These are phyloP conservation scores for Kluyveromyces aestuarii DNA, from an alignment of 805 yeast species.

Conservation along the genomic window DNA sequence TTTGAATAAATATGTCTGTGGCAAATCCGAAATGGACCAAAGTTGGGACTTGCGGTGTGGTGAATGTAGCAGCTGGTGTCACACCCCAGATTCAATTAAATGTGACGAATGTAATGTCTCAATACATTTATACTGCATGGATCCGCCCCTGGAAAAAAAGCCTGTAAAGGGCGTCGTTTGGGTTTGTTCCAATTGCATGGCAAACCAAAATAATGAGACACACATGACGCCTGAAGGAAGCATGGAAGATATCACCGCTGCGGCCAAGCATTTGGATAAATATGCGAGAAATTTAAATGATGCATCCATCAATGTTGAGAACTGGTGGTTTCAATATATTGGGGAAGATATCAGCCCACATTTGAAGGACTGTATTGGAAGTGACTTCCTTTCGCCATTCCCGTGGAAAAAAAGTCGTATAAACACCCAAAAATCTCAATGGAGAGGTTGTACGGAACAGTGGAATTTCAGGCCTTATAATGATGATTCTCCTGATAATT, in stretches of 20 bases:
- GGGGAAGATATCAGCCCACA: slow-evolving; percentile 18
- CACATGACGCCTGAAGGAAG: background rate
- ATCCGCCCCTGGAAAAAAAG: slow-evolving; percentile 70
- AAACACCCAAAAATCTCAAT: slow-evolving; percentile 18
- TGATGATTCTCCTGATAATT: slow-evolving; percentile 1
- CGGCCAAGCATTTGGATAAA: background rate
- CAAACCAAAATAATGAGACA: slow-evolving; percentile 28
- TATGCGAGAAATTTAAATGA: slow-evolving; percentile 3
- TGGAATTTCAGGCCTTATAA: slow-evolving; percentile 10
- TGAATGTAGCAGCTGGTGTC: slow-evolving; percentile 80
- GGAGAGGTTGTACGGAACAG: slow-evolving; percentile 17
- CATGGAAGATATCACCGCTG: background rate
- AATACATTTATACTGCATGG: slow-evolving; percentile 77
- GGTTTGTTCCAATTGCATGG: slow-evolving; percentile 78
- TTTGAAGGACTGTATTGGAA: slow-evolving; percentile 14
- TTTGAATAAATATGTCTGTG: slow-evolving; percentile 16
- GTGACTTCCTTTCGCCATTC: slow-evolving; percentile 14
- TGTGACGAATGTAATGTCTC: slow-evolving; percentile 69
- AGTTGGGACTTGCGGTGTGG: slow-evolving; percentile 37
- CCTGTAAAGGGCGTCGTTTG: slow-evolving; percentile 87
- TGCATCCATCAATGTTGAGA: slow-evolving; percentile 7
- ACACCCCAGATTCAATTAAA: slow-evolving; percentile 57
- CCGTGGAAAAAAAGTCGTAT: slow-evolving; percentile 11
- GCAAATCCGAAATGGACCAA: slow-evolving; percentile 1
- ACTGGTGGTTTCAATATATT: slow-evolving; percentile 25